These are phyloP conservation scores for Lentinula guzmanii DNA, from an alignment of 768 basidiomycete species.

Conservation along the genomic window DNA sequence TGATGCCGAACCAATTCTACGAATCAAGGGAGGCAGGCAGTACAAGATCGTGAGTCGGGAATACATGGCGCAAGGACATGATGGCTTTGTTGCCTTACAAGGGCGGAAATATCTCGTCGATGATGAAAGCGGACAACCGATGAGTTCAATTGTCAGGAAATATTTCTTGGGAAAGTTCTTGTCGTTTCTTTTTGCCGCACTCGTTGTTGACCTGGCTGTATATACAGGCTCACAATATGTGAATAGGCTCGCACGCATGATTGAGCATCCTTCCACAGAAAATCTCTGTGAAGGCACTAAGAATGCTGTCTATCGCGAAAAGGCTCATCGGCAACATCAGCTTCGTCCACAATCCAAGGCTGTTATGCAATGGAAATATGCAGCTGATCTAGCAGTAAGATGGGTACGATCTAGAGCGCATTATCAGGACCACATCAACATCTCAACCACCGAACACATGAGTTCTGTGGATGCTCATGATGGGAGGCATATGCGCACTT, in stretches of 20 bases:
- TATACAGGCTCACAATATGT: constrained; percentile 65
- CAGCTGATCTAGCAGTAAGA: constrained; percentile 31
- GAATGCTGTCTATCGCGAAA: constrained; percentile 41
- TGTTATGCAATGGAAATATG: constrained; percentile 43
- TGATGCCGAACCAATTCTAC: constrained; percentile 49
- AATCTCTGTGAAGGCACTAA: constrained; percentile 39
- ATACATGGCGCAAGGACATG: constrained; percentile 81
- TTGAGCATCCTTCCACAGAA: constrained; percentile 19
- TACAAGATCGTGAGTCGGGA: constrained; percentile 84
- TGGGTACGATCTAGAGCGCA: constrained; percentile 45
- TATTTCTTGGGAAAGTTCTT: constrained; percentile 71
- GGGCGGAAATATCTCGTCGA: constrained; percentile 68
- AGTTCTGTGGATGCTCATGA: constrained; percentile 69
- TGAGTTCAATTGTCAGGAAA: constrained; percentile 75
- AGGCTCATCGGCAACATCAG: constrained; percentile 23
- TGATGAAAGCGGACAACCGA: constrained; percentile 74
- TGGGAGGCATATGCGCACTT: constrained; percentile 38
- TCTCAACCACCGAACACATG: constrained; percentile 72
- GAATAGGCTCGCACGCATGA: constrained; percentile 48
- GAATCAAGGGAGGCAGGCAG: constrained; percentile 43
- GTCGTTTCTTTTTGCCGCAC: neutral
- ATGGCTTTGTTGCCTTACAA: constrained; percentile 70
- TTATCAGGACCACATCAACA: constrained; percentile 52
- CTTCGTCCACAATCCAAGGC: constrained; percentile 16
- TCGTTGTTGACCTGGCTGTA: neutral